Evolutionary conservation across 2,329 filamentous ascomycete species (phyloP), one percentile per base, ranked within the genome.

Genomic region (Ophioceras dolichostomum): DNA sequence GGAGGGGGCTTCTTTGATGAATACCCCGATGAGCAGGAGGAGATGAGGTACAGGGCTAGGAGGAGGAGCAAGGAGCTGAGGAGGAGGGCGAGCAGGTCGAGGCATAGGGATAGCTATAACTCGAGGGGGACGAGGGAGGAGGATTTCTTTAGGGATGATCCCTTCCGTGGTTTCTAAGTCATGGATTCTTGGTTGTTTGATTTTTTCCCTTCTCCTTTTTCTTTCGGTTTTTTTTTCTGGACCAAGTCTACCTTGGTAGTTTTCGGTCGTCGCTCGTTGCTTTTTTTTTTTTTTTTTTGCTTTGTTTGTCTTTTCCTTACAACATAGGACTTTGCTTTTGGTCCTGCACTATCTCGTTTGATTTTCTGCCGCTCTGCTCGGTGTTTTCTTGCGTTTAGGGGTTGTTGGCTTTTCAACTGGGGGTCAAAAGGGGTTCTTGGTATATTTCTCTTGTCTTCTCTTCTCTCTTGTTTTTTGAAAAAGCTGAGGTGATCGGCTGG

Each of bases 81-180:
- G 16, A 60, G 73, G 27, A 60, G 64, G 32, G 58, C 61, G 20
- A 76, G 71, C 47, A 66, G 72, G 19, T 73, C 65, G 42, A 61
- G 70, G 13, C 61, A 68, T n/a, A 62, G 71, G 13, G 70, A 74
- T 38, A 70, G 64, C 49, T 65, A 67, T 26, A 12, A 12, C 22
- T 59, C 60, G 18, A 65, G 58, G 3, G 59, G 61, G 10, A 57
- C 53, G 8, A 68, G 60, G 6, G 30, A 76, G 42, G 73, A 78
- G 40, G 72, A 78, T 39, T 73, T 64, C 47, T 59, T 59, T 47
- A 65, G 67, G 27, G 70, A 77, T 18, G 74, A 80, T 43, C 75
- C 75, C 2, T 79, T 79, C 46, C 66, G 62, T 45, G 73, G 73
- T 4, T 79, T 79, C 46, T 79, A 51, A 57, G 26, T 18, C 26